Evolutionary conservation across 257 asterid species (phyloP), one percentile per base, ranked within the genome.

Genomic region (Petunia axillaris): DNA sequence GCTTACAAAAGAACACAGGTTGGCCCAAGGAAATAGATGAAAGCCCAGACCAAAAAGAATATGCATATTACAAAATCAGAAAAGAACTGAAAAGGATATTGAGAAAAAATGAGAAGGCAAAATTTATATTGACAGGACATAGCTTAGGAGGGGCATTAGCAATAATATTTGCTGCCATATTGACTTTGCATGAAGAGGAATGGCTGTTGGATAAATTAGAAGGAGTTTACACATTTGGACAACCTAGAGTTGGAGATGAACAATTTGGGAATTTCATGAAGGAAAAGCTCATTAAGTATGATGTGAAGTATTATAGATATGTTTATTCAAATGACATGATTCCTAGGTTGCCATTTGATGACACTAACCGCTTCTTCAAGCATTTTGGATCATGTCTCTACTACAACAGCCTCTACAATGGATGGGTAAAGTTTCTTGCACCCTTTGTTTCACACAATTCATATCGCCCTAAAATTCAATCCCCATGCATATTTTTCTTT

Each of bases 181-280:
- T 93, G 8, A 65, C 79, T 0, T 64, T 89, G 2, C 97, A 93
- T 40, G 91, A 84, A 43, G 97, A 93, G 88, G 83, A 91, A 50
- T 9, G 37, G 73, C 0, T 93, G 80, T 82, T 93, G 79, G 58
- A 76, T 4, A 86, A 84, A 40, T 11, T 90, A 86, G 93, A 90
- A 80, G 98, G 97, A 67, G 96, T 91, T 10, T 89, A 91, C 88
- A 89, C 97, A 2, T 93, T 88, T 64, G 98, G 97, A 50, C 98
- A 93, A 77, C 98, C 98, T 7, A 90, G 97, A 36, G 91, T 91
- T 76, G 98, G 98, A 36, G 82, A 93, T 79, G 83, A 76, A 85
- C 80, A 87, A 78, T 90, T 93, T 82, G 98, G 97, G 60, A 88
- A 83, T 74, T 91, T 82, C 43, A 87, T 91, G 94, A 88, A 84